Percentiles rank a stretch among this genome's conserved stretches.
These are phyloP conservation scores for Amauroascus niger DNA, from an alignment of 2,329 filamentous ascomycete genomes.

Conservation along the genomic window DNA sequence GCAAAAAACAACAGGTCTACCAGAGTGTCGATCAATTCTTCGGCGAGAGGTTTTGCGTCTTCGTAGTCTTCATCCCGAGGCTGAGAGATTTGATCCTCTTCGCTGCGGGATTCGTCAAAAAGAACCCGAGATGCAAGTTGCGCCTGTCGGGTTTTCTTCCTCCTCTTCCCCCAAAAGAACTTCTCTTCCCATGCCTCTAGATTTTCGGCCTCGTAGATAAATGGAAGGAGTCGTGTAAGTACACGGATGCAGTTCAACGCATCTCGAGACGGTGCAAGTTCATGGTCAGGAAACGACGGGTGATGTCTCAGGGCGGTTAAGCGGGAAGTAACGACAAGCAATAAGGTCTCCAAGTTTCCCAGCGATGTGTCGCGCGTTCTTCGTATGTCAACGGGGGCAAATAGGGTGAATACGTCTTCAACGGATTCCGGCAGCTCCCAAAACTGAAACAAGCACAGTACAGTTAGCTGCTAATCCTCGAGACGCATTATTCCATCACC, in stretches of 20 bases:
- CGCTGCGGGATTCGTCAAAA: slow-evolving; percentile 62
- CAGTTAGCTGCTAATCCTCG: neutral
- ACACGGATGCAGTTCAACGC: slow-evolving; percentile 93
- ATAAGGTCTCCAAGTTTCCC: slow-evolving; percentile 80
- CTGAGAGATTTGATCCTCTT: slow-evolving; percentile 38
- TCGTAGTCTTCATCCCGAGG: slow-evolving; percentile 57
- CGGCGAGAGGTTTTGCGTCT: slow-evolving; percentile 75
- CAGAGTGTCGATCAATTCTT: slow-evolving; percentile 84
- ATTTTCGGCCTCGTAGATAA: slow-evolving; percentile 79
- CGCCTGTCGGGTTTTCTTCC: slow-evolving; percentile 59
- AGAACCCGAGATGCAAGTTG: slow-evolving; percentile 64
- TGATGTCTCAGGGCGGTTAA: slow-evolving; percentile 76
- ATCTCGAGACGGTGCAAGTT: slow-evolving; percentile 71
- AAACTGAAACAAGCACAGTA: slow-evolving; percentile 53
- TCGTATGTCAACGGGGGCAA: slow-evolving; percentile 79
- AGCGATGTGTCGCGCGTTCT: slow-evolving; percentile 75
- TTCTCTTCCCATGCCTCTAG: slow-evolving; percentile 77
- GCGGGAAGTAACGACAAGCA: slow-evolving; percentile 72
- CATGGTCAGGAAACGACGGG: slow-evolving; percentile 78
- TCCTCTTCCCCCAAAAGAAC: slow-evolving; percentile 79
- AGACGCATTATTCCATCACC: neutral
- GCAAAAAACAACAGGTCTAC: slow-evolving; percentile 85
- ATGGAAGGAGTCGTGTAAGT: slow-evolving; percentile 80
- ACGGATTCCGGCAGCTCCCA: slow-evolving; percentile 94
- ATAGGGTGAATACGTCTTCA: slow-evolving; percentile 94